Conservation (phyloP, 257 asterid genomes). For the Jacaranda copaia region DNA sequence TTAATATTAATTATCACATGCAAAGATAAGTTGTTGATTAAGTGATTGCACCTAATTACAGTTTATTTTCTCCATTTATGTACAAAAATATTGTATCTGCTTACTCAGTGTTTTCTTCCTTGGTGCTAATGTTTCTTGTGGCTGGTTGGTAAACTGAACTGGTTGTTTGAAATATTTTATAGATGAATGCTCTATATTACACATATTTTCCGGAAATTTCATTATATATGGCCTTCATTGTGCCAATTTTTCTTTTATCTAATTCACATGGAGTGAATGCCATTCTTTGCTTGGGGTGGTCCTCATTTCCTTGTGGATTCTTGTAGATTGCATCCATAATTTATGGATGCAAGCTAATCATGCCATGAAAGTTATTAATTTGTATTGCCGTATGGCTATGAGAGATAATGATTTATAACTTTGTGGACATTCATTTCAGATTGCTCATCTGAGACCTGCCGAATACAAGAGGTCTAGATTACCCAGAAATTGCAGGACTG, state of each 20-base stretch:
- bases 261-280: not conserved
- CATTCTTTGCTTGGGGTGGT: not conserved
- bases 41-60: not conserved
- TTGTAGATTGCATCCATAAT: not conserved
- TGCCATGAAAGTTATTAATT: not conserved
- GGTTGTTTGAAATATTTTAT: not conserved
- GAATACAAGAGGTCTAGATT: slow-evolving; percentile 80
- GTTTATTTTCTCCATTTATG: not conserved
- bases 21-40: not conserved
- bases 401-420: not conserved
- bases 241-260: no score
- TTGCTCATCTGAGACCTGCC: slow-evolving; percentile 81
- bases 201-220: not conserved
- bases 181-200: not conserved
- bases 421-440: slow-evolving; percentile 40
- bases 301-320: not conserved
- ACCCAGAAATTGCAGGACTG: slow-evolving; percentile 76
- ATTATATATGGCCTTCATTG: no score
- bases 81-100: not conserved
- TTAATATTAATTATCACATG: not conserved
- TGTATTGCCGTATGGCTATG: not conserved
- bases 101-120: not conserved
- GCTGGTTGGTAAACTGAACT: not conserved
- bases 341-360: not conserved
- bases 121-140: not conserved